Conservation (phyloP, 2,329 filamentous ascomycete species). For the Claviceps sp. region DNA sequence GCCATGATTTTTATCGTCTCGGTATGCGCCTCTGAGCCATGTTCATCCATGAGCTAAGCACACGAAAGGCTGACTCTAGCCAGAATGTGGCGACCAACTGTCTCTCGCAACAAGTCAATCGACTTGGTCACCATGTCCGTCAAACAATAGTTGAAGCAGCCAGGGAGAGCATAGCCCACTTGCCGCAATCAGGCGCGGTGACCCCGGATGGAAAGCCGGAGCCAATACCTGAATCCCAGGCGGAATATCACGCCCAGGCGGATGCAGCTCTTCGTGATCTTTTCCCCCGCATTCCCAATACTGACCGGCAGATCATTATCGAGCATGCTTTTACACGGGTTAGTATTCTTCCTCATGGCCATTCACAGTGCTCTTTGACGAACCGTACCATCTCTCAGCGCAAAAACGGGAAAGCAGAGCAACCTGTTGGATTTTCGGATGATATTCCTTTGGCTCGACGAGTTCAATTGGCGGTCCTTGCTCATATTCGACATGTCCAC, state of each 20-base stretch:
- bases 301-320: constrained; percentile 48
- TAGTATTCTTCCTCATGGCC: constrained; percentile 14
- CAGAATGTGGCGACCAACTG: constrained; percentile 18
- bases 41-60: not conserved
- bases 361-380: constrained; percentile 3
- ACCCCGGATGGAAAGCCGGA: constrained; percentile 29
- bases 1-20: constrained; percentile 56
- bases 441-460: constrained; percentile 45
- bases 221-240: constrained; percentile 44
- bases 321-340: constrained; percentile 51
- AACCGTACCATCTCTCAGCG: constrained; percentile 24
- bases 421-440: constrained; percentile 42
- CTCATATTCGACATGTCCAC: constrained; percentile 53
- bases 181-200: constrained; percentile 10
- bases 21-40: constrained; percentile 22
- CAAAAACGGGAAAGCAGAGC: constrained; percentile 35
- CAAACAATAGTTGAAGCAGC: constrained; percentile 46
- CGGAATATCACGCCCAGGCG: constrained; percentile 48
- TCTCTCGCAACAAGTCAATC: constrained; percentile 40
- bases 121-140: constrained; percentile 47
- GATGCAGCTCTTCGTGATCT: constrained; percentile 49
- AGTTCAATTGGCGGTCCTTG: constrained; percentile 51
- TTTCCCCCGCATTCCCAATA: constrained; percentile 52
- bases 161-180: constrained; percentile 15
- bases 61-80: not conserved